Percentiles rank a stretch among this genome's conserved stretches.
Evolutionary conservation across 2,329 filamentous ascomycete species (phyloP).

Genomic region (Fusarium cicatricum): DNA sequence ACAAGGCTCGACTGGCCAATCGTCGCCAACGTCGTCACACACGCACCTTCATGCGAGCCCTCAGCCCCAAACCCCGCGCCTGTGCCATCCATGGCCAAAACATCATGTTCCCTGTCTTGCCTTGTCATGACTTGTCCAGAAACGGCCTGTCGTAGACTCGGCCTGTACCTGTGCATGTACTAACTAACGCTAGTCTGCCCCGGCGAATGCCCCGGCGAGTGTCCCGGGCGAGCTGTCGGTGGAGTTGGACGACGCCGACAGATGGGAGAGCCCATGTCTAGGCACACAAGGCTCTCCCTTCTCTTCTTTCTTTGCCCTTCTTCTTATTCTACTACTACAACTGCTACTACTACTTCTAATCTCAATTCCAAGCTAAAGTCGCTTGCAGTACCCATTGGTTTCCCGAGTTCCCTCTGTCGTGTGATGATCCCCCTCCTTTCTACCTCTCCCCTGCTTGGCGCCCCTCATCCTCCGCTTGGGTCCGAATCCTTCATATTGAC

Average conservation of each 20-base stretch:
- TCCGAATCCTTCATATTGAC: conserved; percentile 39
- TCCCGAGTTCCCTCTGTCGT: conserved; percentile 19
- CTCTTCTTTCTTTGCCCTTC: conserved; percentile 7
- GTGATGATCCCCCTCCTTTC: conserved; percentile 29
- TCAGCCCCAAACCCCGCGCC: conserved; percentile 1
- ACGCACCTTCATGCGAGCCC: too few species aligned
- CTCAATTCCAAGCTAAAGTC: conserved; percentile 9
- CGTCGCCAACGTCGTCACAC: too few species aligned
- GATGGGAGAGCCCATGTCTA: conserved; percentile 8
- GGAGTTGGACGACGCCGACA: conserved; percentile 4
- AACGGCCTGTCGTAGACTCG: conserved; percentile 20
- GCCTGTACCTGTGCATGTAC: conserved; percentile 13
- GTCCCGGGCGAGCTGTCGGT: not conserved
- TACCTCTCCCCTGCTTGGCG: conserved; percentile 13
- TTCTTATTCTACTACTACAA: conserved; percentile 3
- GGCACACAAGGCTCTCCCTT: conserved; percentile 7
- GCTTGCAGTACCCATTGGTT: not conserved
- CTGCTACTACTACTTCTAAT: conserved; percentile 8
- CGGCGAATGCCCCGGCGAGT: conserved; percentile 29
- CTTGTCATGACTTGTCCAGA: not conserved
- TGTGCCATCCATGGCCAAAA: not conserved
- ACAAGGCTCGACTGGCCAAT: too few species aligned
- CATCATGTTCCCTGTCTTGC: not conserved
- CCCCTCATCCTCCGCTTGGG: too few species aligned
- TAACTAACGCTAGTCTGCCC: too few species aligned